These are phyloP conservation scores for Candida pseudoglaebosa DNA, from an alignment of 805 yeast genomes.

Conservation along the genomic window DNA sequence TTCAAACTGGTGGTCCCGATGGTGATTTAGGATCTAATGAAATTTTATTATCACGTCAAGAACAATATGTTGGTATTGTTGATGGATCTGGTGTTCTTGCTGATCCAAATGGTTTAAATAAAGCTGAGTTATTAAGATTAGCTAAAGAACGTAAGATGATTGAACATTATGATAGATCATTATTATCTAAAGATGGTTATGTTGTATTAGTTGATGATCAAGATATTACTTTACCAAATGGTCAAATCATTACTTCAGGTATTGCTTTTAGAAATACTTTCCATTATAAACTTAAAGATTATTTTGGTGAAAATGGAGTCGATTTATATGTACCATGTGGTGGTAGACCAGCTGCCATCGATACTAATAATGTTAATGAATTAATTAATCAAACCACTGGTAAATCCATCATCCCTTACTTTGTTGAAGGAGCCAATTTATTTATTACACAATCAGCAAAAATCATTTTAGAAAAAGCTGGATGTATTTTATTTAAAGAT, in stretches of 20 bases:
- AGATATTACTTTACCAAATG: conserved; percentile 74
- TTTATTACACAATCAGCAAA: conserved; percentile 95
- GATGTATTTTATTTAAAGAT: conserved; percentile 85
- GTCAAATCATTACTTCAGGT: conserved; percentile 74
- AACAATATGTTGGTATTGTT: conserved; percentile 80
- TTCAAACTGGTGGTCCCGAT: conserved; percentile 99
- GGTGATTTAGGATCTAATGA: conserved; percentile 98
- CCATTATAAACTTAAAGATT: conserved; percentile 70
- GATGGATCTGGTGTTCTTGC: conserved; percentile 96
- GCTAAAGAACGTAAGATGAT: conserved; percentile 78
- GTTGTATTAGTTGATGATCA: conserved; percentile 81
- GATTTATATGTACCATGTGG: conserved; percentile 97
- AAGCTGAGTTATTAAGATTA: conserved; percentile 68
- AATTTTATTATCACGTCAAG: conserved; percentile 78
- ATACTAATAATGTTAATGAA: conserved; percentile 70
- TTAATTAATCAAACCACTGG: conserved; percentile 76
- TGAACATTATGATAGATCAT: conserved; percentile 59
- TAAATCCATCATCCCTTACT: conserved; percentile 71
- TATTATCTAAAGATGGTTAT: conserved; percentile 73
- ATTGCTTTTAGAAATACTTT: conserved; percentile 85
- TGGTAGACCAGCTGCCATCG: conserved; percentile 96
- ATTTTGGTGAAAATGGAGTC: conserved; percentile 54
- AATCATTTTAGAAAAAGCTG: conserved; percentile 78
- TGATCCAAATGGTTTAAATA: conserved; percentile 87
- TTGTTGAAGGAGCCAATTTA: conserved; percentile 96